phyloP scores from a whole-genome alignment of 2,329 filamentous ascomycete genomes.

The Colletotrichum musae region DNA sequence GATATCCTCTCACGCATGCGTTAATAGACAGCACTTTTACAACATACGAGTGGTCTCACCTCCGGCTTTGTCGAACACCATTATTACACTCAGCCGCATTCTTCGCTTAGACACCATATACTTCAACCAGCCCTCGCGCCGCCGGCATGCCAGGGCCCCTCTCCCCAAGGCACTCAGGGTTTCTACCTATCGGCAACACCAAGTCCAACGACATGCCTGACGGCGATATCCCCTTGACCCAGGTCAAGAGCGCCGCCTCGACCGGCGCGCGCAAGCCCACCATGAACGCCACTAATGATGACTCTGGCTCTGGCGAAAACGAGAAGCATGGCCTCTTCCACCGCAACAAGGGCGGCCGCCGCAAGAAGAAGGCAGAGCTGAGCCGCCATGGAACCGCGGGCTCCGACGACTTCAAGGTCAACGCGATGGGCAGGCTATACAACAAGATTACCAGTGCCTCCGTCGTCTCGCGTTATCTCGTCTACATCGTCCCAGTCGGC shows the following conservation, averaged over 20 bases:
- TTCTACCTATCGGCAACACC: constrained; percentile 57
- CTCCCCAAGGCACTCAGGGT: constrained; percentile 59
- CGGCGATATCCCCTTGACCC: constrained; percentile 68
- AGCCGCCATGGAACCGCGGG: constrained; percentile 61
- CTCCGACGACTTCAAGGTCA: constrained; percentile 69
- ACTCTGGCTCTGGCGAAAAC: constrained; percentile 49
- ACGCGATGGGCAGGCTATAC: constrained; percentile 77
- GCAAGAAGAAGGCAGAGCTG: constrained; percentile 62
- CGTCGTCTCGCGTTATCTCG: constrained; percentile 74
- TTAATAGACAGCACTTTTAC: constrained; percentile 27
- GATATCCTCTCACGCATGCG: constrained; percentile 34
- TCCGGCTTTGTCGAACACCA: background rate
- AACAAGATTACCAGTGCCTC: constrained; percentile 75
- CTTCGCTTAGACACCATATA: constrained; percentile 18
- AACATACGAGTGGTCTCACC: constrained; percentile 10
- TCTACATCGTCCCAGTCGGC: constrained; percentile 77
- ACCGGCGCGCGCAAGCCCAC: constrained; percentile 66
- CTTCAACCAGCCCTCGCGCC: background rate
- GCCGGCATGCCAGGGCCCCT: constrained; percentile 47
- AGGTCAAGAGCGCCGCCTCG: constrained; percentile 69
- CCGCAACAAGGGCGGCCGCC: constrained; percentile 61
- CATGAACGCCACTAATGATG: constrained; percentile 55
- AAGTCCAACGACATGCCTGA: constrained; percentile 50
- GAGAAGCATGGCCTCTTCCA: constrained; percentile 65
- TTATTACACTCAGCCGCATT: constrained; percentile 16